Evolutionary conservation across 306 rosid species (phyloP).

Genomic region (Amphicarpaea edgeworthii): DNA sequence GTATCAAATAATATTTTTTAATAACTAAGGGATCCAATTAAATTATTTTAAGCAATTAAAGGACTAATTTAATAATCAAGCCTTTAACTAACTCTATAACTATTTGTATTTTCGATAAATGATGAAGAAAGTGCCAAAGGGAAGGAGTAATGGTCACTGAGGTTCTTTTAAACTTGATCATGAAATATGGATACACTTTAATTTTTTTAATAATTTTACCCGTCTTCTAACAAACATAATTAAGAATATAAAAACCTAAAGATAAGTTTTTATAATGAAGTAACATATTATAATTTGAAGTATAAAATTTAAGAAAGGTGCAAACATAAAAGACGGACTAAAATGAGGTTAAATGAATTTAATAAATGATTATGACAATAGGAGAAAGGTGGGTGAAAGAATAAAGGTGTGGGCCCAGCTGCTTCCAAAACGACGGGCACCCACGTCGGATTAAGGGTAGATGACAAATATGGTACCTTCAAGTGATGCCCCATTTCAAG

Average conservation of each 20-base stretch:
- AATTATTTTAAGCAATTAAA: too few relatives aligned
- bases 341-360: neutral
- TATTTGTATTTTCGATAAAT: neutral
- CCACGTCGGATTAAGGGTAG: conserved; percentile 66
- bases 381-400: conserved; percentile 58
- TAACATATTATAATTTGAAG: neutral
- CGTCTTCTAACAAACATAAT: neutral
- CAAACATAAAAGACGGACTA: neutral
- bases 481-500: conserved; percentile 65
- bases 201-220: neutral
- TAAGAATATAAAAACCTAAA: neutral
- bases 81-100: conserved; percentile 10
- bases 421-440: conserved; percentile 80
- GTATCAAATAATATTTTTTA: too few relatives aligned
- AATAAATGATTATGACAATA: conserved; percentile 27
- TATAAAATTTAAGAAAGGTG: neutral
- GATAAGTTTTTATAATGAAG: neutral
- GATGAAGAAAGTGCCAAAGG: conserved; percentile 17
- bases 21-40: too few relatives aligned
- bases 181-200: neutral
- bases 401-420: conserved; percentile 72
- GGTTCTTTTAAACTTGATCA: neutral
- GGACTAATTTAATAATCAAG: too few relatives aligned
- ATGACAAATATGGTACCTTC: conserved; percentile 83
- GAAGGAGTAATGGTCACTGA: neutral